These are phyloP conservation scores for Panaeolus cyanescens DNA, from an alignment of 768 basidiomycete species.

Conservation along the genomic window DNA sequence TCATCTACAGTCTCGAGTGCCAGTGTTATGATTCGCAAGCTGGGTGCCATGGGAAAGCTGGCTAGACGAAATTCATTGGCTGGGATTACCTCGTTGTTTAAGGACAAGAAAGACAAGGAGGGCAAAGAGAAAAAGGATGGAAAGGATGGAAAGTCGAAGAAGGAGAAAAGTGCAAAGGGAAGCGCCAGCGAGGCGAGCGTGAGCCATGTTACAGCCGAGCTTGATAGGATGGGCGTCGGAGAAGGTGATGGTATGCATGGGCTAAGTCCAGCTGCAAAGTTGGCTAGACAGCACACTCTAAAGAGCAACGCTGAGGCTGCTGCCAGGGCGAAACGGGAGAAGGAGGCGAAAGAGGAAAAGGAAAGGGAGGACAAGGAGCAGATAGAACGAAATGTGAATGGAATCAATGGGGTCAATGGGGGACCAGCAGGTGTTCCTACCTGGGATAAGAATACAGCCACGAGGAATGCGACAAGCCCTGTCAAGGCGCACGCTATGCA, in stretches of 20 bases:
- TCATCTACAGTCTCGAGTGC: slow-evolving; percentile 94
- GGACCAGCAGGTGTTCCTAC: slow-evolving; percentile 48
- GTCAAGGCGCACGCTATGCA: slow-evolving; percentile 28
- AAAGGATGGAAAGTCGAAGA: slow-evolving; percentile 40
- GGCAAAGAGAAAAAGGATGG: slow-evolving; percentile 19
- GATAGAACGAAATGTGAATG: slow-evolving; percentile 24
- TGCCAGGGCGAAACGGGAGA: slow-evolving; percentile 59
- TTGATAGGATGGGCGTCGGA: slow-evolving; percentile 56
- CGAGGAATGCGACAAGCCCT: slow-evolving; percentile 50
- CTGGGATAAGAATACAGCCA: slow-evolving; percentile 86
- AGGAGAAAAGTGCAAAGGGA: slow-evolving; percentile 63
- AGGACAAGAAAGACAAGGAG: slow-evolving; percentile 69
- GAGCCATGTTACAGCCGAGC: slow-evolving; percentile 82
- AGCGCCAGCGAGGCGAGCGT: slow-evolving; percentile 70
- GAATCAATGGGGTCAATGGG: slow-evolving; percentile 9
- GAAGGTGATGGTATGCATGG: slow-evolving; percentile 67
- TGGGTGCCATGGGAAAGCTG: slow-evolving; percentile 88
- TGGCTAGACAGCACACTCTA: slow-evolving; percentile 89
- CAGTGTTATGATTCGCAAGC: slow-evolving; percentile 94
- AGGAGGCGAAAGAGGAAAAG: slow-evolving; percentile 43
- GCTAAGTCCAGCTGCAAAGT: slow-evolving; percentile 85
- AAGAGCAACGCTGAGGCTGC: slow-evolving; percentile 84
- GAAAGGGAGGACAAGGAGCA: slow-evolving; percentile 26
- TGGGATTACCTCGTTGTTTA: slow-evolving; percentile 92
- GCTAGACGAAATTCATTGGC: slow-evolving; percentile 87